A percentile compares a stretch with the other conserved stretches of the same genome.
phyloP scores from a whole-genome alignment of 345 rosid species.

The Gynandropsis gynandra region DNA sequence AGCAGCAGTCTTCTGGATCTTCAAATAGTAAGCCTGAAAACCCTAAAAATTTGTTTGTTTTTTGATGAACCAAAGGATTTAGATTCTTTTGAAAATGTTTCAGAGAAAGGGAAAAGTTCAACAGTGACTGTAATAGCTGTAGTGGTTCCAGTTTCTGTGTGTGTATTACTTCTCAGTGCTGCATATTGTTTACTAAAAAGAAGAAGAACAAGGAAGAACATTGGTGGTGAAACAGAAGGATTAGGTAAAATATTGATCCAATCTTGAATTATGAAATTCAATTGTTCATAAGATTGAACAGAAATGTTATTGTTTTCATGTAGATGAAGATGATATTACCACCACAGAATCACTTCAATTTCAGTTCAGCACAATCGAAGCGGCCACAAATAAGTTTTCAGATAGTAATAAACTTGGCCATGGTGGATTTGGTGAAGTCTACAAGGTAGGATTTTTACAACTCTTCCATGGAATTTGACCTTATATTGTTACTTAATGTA shows the following conservation, averaged over 20 bases:
- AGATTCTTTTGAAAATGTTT: conserved; percentile 3
- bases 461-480: not conserved
- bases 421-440: conserved; percentile 73
- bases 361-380: conserved; percentile 31
- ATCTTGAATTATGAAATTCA: not conserved
- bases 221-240: conserved; percentile 19
- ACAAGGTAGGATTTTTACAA: conserved; percentile 30
- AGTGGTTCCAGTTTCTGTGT: conserved; percentile 24
- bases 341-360: conserved; percentile 38
- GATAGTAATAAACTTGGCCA: conserved; percentile 49
- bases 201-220: conserved; percentile 29
- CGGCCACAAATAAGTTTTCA: conserved; percentile 46
- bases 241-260: conserved; percentile 22
- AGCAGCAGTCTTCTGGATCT: conserved; percentile 3
- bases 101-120: conserved; percentile 28
- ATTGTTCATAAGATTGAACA: not conserved
- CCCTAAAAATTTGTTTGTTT: not conserved
- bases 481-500: not conserved
- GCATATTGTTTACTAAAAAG: conserved; percentile 26
- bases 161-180: conserved; percentile 22
- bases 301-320: not conserved
- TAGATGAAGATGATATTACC: conserved; percentile 31
- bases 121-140: conserved; percentile 24
- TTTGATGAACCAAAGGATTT: not conserved
- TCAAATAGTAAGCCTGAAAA: conserved; percentile 8